Evolutionary conservation across 2,329 filamentous ascomycete genomes (phyloP), one percentile per base, ranked within the genome.

Genomic region (Aureobasidium sp.): DNA sequence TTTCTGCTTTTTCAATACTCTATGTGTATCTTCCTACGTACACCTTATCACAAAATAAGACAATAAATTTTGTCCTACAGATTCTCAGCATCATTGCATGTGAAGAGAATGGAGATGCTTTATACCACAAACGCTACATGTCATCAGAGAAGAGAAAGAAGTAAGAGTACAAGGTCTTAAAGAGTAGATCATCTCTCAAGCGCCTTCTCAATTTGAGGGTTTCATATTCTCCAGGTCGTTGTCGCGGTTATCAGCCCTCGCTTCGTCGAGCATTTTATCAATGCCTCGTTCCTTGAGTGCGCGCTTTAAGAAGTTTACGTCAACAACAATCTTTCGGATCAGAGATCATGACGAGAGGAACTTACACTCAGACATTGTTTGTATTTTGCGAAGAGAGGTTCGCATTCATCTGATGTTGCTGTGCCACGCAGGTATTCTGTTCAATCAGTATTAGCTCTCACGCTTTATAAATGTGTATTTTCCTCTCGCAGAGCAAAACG

Each of bases 231-330:
- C 80, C 12, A 85, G 79, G 72, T 97, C 93, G 65, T 90, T 94
- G 68, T 97, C 94, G 70, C 86, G 90, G 69, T 90, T 92, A 71
- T 92, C 90, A 67, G 94, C 91, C 64, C 92, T 83, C 20, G 93
- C 93, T 69, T 97, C 94, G 8, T 92, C 90, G 12, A 99, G 79
- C 80, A 97, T 89, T 69, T 88, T 90, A 75, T 97, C 91, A 72
- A 99, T 96, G 62, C 94, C 94, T 69, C 89, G 85, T 62, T 91
- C 86, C 75, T 94, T 95, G 55, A 99, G 80, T 3, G 88, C 91
- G 77, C 85, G 87, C 92, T 97, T 67, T 20, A 6, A 34, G 7
- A 27, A 23, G 5, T 37, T 55, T 44, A 17, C 29, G 66, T 67
- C 23, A 47, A 48, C 17, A 37, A 15, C 20, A 13, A 32, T 34